Conservation (phyloP, 2,329 filamentous ascomycete species). For the Metarhizium sp. region DNA sequence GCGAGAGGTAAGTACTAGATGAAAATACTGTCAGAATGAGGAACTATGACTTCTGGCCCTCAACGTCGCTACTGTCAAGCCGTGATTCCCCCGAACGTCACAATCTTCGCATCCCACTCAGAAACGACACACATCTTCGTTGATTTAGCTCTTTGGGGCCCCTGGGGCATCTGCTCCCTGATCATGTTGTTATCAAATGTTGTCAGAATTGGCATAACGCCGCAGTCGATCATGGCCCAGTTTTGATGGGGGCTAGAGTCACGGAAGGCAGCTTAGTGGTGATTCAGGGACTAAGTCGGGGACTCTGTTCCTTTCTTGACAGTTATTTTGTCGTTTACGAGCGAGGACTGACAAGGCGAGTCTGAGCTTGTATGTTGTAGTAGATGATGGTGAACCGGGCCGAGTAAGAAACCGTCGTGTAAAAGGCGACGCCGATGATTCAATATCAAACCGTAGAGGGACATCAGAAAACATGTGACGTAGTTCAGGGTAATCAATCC, state of each 20-base stretch:
- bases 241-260: too few relatives aligned
- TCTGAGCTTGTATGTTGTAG: constrained; percentile 10
- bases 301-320: too few relatives aligned
- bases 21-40: constrained; percentile 57
- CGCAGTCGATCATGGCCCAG: too few relatives aligned
- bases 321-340: constrained; percentile 1
- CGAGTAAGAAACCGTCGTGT: constrained; percentile 63
- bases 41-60: constrained; percentile 57
- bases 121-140: too few relatives aligned
- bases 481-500: constrained; percentile 56
- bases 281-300: too few relatives aligned
- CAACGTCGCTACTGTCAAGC: constrained; percentile 58
- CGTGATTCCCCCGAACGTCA: constrained; percentile 67
- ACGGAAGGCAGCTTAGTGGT: too few relatives aligned
- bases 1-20: background rate
- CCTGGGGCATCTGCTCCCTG: too few relatives aligned
- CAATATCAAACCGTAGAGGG: constrained; percentile 58
- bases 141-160: too few relatives aligned
- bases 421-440: constrained; percentile 63
- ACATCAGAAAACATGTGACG: constrained; percentile 59
- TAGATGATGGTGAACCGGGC: constrained; percentile 36
- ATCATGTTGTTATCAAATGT: too few relatives aligned
- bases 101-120: constrained; percentile 35
- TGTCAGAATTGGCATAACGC: too few relatives aligned
- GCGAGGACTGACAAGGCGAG: constrained; percentile 11